Conservation (phyloP, 768 basidiomycete species). For the Russula earlei region DNA sequence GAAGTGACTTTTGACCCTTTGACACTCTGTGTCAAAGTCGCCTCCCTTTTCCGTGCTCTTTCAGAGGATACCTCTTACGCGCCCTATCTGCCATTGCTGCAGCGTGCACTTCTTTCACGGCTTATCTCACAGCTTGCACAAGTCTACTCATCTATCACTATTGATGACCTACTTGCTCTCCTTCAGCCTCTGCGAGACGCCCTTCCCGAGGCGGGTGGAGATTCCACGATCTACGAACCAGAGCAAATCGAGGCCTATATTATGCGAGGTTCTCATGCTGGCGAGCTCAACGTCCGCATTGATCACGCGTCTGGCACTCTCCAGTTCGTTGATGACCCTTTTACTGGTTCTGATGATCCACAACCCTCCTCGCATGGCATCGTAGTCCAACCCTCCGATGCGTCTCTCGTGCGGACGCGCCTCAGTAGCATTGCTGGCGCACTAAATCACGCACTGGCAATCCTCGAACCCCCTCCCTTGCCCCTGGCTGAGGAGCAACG, state of each 20-base stretch:
- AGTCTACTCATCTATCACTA: slow-evolving; percentile 81
- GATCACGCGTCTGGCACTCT: slow-evolving; percentile 84
- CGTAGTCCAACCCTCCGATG: slow-evolving; percentile 58
- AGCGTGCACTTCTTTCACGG: slow-evolving; percentile 84
- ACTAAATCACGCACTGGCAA: slow-evolving; percentile 60
- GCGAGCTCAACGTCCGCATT: slow-evolving; percentile 77
- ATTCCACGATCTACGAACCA: slow-evolving; percentile 42
- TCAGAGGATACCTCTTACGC: slow-evolving; percentile 50
- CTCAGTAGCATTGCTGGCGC: slow-evolving; percentile 66
- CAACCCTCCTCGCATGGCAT: slow-evolving; percentile 29
- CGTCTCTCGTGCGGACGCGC: slow-evolving; percentile 67
- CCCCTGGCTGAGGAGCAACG: slow-evolving; percentile 48
- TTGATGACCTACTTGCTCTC: slow-evolving; percentile 67
- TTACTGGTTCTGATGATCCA: slow-evolving; percentile 35
- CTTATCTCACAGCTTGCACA: slow-evolving; percentile 86
- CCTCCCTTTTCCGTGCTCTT: slow-evolving; percentile 65
- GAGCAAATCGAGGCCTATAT: slow-evolving; percentile 84
- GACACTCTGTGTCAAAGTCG: slow-evolving; percentile 66
- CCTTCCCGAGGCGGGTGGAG: slow-evolving; percentile 35
- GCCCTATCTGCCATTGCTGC: slow-evolving; percentile 81
- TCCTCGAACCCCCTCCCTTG: slow-evolving; percentile 38
- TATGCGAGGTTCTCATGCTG: slow-evolving; percentile 83
- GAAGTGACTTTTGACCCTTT: slow-evolving; percentile 93
- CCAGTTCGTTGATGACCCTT: slow-evolving; percentile 74
- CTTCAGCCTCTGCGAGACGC: slow-evolving; percentile 62